Base-by-base conservation (phyloP, 2,329 filamentous ascomycete species). In the Aspergillus phoenicis region DNA sequence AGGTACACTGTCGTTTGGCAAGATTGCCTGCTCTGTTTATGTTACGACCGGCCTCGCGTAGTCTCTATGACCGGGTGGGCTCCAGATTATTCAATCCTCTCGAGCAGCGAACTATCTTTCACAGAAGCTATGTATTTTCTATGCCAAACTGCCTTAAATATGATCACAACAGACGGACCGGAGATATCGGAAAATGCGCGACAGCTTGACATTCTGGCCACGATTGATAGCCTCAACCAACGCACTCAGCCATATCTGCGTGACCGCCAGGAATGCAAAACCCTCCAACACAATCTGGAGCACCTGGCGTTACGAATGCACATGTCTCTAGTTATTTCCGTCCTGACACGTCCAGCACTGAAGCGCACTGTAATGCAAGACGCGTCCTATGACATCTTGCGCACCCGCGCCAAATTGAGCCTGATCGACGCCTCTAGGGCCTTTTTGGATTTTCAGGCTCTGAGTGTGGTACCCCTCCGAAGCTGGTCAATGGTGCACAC, bases 241-340 rank as follows among this genome's bases (percentile, higher is more conserved):
- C 66, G 79, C 75, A 83, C 62, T 73, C 80, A 38, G 75, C 78
- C 81, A 22, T 81, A 85, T 64, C 75, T 86, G 5, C 80, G 81
- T 58, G 78, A 81, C 53, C 79, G 17, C 57, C 78, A 59, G 67
- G 77, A 68, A 8, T 77, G 76, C 51, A 65, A 62, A 39, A 70
- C 61, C 1, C 56, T 74, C 8, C 74, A 73, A 3, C 81, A 86
- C 53, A 82, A 84, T 55, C 73, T 85, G 1, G 83, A 86, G 65
- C 81, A 85, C 61, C 82, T 84, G 73, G 83, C 81, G 0, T 69
- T 86, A 4, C 84, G 84, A 63, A 77, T 86, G 51, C 82, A 85
- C 68, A 78, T 81, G 22, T 84, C 82, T 1, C 86, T 85, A 69
- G 80, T 82, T 43, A 79, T 82, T 36, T 85, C 83, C 1, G 83